Base-by-base conservation (phyloP, 2,329 filamentous ascomycete species). In the Daldinia sp. region DNA sequence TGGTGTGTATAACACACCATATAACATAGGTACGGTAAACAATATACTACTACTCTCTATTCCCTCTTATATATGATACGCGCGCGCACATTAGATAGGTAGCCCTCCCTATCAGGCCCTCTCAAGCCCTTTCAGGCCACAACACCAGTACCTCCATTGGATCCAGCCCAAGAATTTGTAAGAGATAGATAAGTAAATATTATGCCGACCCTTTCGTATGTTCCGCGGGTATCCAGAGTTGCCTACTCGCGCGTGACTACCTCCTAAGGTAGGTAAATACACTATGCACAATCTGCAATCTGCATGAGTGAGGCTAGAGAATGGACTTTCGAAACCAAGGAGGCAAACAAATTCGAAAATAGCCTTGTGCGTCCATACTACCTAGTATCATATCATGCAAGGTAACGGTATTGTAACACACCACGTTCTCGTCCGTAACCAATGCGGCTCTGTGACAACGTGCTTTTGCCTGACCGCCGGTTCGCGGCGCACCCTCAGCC, bases 321-420 rank as follows among this genome's bases (percentile, higher is more conserved):
- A 45, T 45, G 13, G 11, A 9, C n/a, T n/a, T n/a, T n/a, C 21
- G 21, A 45, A 45, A 27, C 39, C 21, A 45, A 23, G 39, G 39
- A 25, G 39, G 39, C 39, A 45, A 45, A 45, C 39, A 45, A n/a
- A 45, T 45, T 45, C 39, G 39, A 23, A 45, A 45, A 45, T 45
- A 45, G 39, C 39, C 39, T 45, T 45, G 39, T 45, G 39, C 39
- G 21, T 45, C 39, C 39, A 45, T 27, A 9, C 39, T 23, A 27
- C 21, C 21, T n/a, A n/a, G n/a, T n/a, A n/a, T n/a, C n/a, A n/a
- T n/a, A 7, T 25, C 21, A 45, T 45, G 39, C 39, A 9, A 45
- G 21, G 39, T 45, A 45, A 45, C 39, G 13, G 13, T 45, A 2
- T 7, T 45, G 39, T 27, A 45, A 45, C 39, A 45, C 39, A 27